phyloP scores from a whole-genome alignment of 2,329 filamentous ascomycete genomes.

The Aspergillus latus region DNA sequence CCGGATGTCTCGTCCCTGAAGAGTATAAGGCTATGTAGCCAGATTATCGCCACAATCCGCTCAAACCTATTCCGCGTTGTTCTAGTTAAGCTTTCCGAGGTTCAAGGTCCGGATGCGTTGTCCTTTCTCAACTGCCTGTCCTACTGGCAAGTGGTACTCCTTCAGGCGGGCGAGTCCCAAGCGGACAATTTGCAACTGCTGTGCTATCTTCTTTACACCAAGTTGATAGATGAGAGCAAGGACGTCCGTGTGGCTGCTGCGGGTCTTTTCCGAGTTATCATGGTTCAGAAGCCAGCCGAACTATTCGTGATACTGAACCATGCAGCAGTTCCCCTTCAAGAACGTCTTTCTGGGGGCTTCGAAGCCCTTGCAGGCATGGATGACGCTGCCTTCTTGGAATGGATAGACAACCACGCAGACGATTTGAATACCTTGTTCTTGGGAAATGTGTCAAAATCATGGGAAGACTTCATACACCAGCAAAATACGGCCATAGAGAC shows the following conservation, averaged over 20 bases:
- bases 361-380: conserved; percentile 83
- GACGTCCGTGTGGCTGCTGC: conserved; percentile 73
- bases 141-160: conserved; percentile 92
- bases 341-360: conserved; percentile 72
- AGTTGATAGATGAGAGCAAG: conserved; percentile 70
- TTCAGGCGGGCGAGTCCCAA: conserved; percentile 74
- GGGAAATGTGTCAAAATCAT: conserved; percentile 73
- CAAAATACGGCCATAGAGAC: conserved; percentile 83
- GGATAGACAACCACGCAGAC: conserved; percentile 79
- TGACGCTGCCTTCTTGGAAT: conserved; percentile 80
- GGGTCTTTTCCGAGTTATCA: conserved; percentile 83
- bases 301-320: conserved; percentile 71
- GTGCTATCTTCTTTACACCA: conserved; percentile 90
- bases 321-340: conserved; percentile 68
- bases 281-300: conserved; percentile 90
- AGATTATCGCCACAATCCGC: conserved; percentile 74
- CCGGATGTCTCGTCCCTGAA: conserved; percentile 80
- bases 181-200: conserved; percentile 81
- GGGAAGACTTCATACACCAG: conserved; percentile 80
- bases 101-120: conserved; percentile 69
- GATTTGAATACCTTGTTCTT: conserved; percentile 82
- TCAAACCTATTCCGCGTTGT: conserved; percentile 75
- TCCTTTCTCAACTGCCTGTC: conserved; percentile 79
- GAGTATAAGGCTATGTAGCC: conserved; percentile 84
- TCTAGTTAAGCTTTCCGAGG: conserved; percentile 77